Percentiles rank a stretch among this genome's conserved stretches.
Conservation (phyloP, 2,329 filamentous ascomycete genomes). For the Tolypocladium cylindrosporum region DNA sequence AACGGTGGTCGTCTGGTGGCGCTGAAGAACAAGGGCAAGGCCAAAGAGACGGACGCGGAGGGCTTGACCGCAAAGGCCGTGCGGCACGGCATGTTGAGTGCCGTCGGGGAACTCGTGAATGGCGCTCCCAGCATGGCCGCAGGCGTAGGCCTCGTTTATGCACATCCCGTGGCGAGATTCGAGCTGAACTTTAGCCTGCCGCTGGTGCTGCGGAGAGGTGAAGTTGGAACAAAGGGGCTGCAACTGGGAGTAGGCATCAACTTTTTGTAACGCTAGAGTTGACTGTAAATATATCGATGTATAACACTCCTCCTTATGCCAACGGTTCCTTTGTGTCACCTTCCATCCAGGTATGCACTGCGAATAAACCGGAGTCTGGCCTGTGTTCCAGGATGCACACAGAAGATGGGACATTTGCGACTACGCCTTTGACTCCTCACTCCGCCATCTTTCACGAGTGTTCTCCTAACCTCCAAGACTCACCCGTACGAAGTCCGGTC, state of each 20-base stretch:
- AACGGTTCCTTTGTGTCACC: neutral
- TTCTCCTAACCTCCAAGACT: too few species aligned
- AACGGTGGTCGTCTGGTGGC: constrained; percentile 82
- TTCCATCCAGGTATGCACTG: too few species aligned
- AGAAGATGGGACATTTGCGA: too few species aligned
- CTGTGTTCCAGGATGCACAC: too few species aligned
- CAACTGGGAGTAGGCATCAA: constrained; percentile 95
- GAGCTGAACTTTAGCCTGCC: constrained; percentile 94
- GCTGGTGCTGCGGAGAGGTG: constrained; percentile 68
- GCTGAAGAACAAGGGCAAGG: constrained; percentile 49
- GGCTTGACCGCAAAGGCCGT: constrained; percentile 34
- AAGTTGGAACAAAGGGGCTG: constrained; percentile 82
- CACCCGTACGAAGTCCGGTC: too few species aligned
- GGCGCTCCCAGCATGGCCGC: constrained; percentile 78
- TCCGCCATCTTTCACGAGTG: too few species aligned
- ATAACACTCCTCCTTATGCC: neutral
- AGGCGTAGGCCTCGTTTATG: constrained; percentile 86
- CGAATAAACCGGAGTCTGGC: too few species aligned
- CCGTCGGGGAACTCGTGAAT: constrained; percentile 60
- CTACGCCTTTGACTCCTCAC: too few species aligned
- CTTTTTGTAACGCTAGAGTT: constrained; percentile 57
- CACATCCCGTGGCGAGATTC: constrained; percentile 84
- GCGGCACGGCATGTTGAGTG: constrained; percentile 42
- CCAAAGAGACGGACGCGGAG: constrained; percentile 23
- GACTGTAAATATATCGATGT: neutral